phyloP scores from a whole-genome alignment of 225 moss, liverwort and hornwort species.

The Sphagnum contortum region DNA sequence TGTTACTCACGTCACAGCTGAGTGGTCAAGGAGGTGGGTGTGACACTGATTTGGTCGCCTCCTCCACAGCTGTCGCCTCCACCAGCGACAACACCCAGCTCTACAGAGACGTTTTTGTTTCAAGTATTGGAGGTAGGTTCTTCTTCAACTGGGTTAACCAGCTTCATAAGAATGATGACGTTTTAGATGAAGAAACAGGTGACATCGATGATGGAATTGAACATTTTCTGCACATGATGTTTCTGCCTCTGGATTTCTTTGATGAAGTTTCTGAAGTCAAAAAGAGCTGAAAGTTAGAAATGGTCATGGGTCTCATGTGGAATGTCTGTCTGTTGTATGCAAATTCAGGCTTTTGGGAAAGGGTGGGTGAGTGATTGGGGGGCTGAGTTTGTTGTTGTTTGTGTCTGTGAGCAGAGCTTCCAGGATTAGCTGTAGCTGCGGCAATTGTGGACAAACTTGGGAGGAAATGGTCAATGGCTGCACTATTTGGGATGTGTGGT shows the following conservation, averaged over 20 bases:
- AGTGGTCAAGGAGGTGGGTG: constrained; percentile 54
- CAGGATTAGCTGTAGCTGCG: constrained; percentile 66
- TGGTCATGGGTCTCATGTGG: background rate
- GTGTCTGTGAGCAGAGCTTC: constrained; percentile 31
- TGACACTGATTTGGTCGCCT: constrained; percentile 24
- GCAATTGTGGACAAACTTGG: constrained; percentile 62
- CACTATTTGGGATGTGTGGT: constrained; percentile 51
- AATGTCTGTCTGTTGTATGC: background rate
- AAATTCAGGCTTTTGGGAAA: too few species aligned
- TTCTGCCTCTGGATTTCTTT: too few species aligned
- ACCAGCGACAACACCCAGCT: constrained; percentile 18
- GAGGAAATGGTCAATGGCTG: constrained; percentile 81
- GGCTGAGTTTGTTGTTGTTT: too few species aligned
- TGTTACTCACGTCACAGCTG: constrained; percentile 82
- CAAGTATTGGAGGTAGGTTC: constrained; percentile 63
- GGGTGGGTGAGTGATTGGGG: too few species aligned
- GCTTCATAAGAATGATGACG: too few species aligned
- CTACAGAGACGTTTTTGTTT: constrained; percentile 62
- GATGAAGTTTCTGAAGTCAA: background rate
- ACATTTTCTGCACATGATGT: too few species aligned
- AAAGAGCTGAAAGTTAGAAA: background rate
- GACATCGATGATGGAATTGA: too few species aligned
- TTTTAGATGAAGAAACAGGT: too few species aligned
- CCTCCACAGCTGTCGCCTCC: constrained; percentile 9
- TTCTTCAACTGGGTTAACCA: too few species aligned